Percentiles rank a stretch among this genome's conserved stretches.
phyloP scores from a whole-genome alignment of 2,329 filamentous ascomycete genomes.

The Orbilia quercus region DNA sequence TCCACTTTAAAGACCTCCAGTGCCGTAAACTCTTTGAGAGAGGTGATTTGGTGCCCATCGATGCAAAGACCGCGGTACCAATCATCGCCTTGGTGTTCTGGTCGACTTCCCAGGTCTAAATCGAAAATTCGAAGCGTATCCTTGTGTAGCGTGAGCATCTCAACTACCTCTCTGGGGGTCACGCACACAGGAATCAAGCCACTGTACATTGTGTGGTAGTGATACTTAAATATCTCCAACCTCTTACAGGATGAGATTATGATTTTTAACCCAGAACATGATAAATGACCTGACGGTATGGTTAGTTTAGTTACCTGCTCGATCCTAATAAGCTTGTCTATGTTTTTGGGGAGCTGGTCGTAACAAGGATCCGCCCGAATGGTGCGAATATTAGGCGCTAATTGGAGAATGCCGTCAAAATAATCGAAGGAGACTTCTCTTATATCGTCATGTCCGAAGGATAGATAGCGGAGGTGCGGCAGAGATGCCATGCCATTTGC shows the following conservation, averaged over 20 bases:
- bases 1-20: conserved; percentile 29
- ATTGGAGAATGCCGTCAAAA: conserved; percentile 23
- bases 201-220: conserved; percentile 1
- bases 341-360: conserved; percentile 7
- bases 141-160: conserved; percentile 22
- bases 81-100: conserved; percentile 1
- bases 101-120: conserved; percentile 10
- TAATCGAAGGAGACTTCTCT: conserved; percentile 17
- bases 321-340: conserved; percentile 9
- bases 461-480: conserved; percentile 9
- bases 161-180: conserved; percentile 9
- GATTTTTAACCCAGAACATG: not conserved
- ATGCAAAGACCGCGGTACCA: conserved; percentile 17
- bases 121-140: conserved; percentile 19
- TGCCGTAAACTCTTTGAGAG: conserved; percentile 22
- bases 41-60: conserved; percentile 20
- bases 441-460: conserved; percentile 18
- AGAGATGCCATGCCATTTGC: conserved; percentile 8
- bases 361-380: conserved; percentile 10
- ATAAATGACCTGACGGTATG: conserved; percentile 16
- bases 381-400: conserved; percentile 26
- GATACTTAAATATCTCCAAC: conserved; percentile 22
- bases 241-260: conserved; percentile 24
- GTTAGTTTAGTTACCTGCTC: conserved; percentile 22
- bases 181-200: conserved; percentile 13